These are phyloP conservation scores for Candida corydali DNA, from an alignment of 805 yeast genomes.

Conservation along the genomic window DNA sequence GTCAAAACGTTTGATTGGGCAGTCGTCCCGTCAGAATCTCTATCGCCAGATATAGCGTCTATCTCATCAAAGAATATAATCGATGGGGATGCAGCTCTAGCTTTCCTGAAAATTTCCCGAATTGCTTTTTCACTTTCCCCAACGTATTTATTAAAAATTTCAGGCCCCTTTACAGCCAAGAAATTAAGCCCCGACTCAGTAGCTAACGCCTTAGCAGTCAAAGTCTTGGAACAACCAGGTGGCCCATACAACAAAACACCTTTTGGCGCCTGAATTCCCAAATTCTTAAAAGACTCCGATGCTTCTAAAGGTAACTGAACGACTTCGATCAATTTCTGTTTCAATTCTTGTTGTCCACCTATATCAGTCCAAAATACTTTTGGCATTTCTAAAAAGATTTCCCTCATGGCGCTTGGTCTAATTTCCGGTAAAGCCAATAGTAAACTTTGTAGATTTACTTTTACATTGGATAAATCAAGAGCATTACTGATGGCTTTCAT, in stretches of 20 bases:
- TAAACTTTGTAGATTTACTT: slow-evolving; percentile 55
- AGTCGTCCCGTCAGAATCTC: slow-evolving; percentile 57
- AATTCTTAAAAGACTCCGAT: slow-evolving; percentile 63
- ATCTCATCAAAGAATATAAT: slow-evolving; percentile 95
- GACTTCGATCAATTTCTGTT: slow-evolving; percentile 79
- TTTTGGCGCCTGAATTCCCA: slow-evolving; percentile 88
- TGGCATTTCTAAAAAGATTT: slow-evolving; percentile 90
- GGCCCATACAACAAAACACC: slow-evolving; percentile 96
- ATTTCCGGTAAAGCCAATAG: slow-evolving; percentile 71
- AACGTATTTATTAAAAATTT: slow-evolving; percentile 88
- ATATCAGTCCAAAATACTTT: slow-evolving; percentile 91
- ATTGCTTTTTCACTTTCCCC: slow-evolving; percentile 94
- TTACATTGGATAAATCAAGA: slow-evolving; percentile 27
- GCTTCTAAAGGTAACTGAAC: slow-evolving; percentile 89
- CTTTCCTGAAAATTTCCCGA: slow-evolving; percentile 89
- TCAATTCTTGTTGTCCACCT: slow-evolving; percentile 88
- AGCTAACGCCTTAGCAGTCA: slow-evolving; percentile 93
- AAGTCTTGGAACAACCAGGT: slow-evolving; percentile 95
- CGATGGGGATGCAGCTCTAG: slow-evolving; percentile 92
- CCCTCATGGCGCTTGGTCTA: slow-evolving; percentile 96
- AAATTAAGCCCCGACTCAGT: slow-evolving; percentile 93
- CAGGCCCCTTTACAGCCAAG: slow-evolving; percentile 96
- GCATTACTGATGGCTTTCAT: slow-evolving; percentile 75
- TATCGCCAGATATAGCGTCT: slow-evolving; percentile 81
- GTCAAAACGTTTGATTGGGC: slow-evolving; percentile 85